Conservation (phyloP, 2,329 filamentous ascomycete genomes). For the Mariannaea sp. region DNA sequence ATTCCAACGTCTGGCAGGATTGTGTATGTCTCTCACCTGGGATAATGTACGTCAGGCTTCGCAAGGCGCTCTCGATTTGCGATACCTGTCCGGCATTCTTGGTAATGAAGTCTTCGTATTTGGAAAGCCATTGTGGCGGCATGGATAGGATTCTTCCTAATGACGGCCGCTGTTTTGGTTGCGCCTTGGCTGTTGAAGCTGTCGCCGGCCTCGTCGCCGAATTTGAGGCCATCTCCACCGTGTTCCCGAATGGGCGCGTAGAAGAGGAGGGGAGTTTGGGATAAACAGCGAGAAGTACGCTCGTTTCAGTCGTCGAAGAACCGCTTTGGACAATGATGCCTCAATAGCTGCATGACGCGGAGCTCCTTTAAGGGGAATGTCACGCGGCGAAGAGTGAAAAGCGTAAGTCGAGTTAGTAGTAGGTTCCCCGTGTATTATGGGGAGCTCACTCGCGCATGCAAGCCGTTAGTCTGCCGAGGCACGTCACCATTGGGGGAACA, state of each 20-base stretch:
- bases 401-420: slow-evolving; percentile 21
- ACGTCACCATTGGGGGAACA: slow-evolving; percentile 28
- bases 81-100: slow-evolving; percentile 93
- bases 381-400: slow-evolving; percentile 13
- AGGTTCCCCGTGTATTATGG: slow-evolving; percentile 8
- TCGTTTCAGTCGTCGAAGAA: slow-evolving; percentile 15
- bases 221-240: slow-evolving; percentile 30
- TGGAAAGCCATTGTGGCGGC: slow-evolving; percentile 68
- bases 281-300: slow-evolving; percentile 5
- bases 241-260: slow-evolving; percentile 3
- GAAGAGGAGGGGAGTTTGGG: neutral
- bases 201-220: slow-evolving; percentile 25
- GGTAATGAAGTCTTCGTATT: slow-evolving; percentile 89
- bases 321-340: slow-evolving; percentile 2
- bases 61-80: slow-evolving; percentile 90
- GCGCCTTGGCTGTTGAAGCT: slow-evolving; percentile 28
- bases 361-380: neutral
- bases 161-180: slow-evolving; percentile 31
- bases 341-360: slow-evolving; percentile 12
- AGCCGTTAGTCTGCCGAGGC: slow-evolving; percentile 27
- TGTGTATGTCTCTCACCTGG: slow-evolving; percentile 62
- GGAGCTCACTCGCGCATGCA: slow-evolving; percentile 17
- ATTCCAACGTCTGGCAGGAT: neutral
- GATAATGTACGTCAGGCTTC: slow-evolving; percentile 94
- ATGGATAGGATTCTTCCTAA: slow-evolving; percentile 54